phyloP scores from a whole-genome alignment of 768 basidiomycete genomes.

The Hebeloma cylindrosporum region DNA sequence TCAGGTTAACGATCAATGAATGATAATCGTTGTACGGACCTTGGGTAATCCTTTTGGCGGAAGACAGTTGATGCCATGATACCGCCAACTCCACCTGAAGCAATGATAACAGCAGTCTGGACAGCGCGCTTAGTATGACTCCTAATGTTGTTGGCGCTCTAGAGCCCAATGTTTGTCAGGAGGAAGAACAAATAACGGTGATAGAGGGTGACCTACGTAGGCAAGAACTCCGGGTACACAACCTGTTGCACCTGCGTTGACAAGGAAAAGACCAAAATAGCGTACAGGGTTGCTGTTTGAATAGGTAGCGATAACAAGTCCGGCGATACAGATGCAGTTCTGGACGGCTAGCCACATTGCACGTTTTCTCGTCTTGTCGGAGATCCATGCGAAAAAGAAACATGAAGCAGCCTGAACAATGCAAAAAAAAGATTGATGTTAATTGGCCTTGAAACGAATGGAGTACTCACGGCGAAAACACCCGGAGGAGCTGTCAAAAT shows the following conservation, averaged over 20 bases:
- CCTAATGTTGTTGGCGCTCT: slow-evolving; percentile 39
- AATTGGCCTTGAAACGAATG: neutral
- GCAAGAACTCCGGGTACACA: slow-evolving; percentile 38
- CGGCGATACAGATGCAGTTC: slow-evolving; percentile 32
- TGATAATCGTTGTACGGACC: neutral
- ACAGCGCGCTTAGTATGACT: slow-evolving; percentile 40
- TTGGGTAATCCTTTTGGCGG: slow-evolving; percentile 35
- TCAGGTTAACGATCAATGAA: neutral
- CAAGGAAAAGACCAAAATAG: slow-evolving; percentile 36
- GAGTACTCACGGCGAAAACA: slow-evolving; percentile 29
- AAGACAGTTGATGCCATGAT: slow-evolving; percentile 41
- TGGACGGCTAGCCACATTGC: slow-evolving; percentile 35
- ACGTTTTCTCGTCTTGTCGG: slow-evolving; percentile 35
- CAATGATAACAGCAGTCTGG: slow-evolving; percentile 34
- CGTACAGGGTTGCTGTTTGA: slow-evolving; percentile 27
- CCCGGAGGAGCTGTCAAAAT: slow-evolving; percentile 38
- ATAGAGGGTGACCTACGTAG: slow-evolving; percentile 29
- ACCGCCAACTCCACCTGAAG: slow-evolving; percentile 39
- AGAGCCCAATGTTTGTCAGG: neutral
- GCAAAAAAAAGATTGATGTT: neutral
- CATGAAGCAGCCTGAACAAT: slow-evolving; percentile 31
- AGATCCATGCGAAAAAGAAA: slow-evolving; percentile 38
- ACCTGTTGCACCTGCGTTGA: slow-evolving; percentile 34
- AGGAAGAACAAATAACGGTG: neutral
- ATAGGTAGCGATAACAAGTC: slow-evolving; percentile 34